Evolutionary conservation across 2,329 filamentous ascomycete species (phyloP).

Genomic region (Fusarium goolgardi): DNA sequence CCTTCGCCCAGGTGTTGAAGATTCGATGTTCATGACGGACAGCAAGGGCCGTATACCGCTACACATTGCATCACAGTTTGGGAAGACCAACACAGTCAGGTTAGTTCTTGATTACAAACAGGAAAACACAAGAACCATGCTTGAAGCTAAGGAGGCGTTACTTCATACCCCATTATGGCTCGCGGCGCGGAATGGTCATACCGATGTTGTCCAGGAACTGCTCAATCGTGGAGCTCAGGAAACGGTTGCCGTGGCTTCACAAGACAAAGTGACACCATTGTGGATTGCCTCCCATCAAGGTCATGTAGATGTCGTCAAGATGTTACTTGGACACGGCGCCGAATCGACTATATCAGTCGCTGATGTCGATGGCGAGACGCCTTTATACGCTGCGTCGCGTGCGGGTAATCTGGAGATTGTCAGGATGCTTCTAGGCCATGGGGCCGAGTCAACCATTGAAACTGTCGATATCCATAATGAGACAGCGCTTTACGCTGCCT

Average conservation of each 20-base stretch:
- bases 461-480: neutral
- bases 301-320: neutral
- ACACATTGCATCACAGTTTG: accelerated
- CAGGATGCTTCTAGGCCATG: neutral
- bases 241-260: neutral
- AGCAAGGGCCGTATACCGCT: accelerated
- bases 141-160: neutral
- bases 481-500: neutral
- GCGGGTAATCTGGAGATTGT: accelerated
- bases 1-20: accelerated
- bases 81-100: neutral
- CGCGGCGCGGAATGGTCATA: neutral
- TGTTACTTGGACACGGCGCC: neutral
- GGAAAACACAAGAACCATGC: neutral
- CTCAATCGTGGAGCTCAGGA: neutral
- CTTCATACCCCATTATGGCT: neutral
- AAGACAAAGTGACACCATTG: neutral
- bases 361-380: neutral
- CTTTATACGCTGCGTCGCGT: neutral
- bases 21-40: accelerated
- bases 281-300: neutral
- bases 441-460: neutral
- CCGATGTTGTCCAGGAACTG: neutral
- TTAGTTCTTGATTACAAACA: neutral
- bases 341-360: neutral